Conservation (phyloP, 2,329 filamentous ascomycete species). For the Venturia effusa region DNA sequence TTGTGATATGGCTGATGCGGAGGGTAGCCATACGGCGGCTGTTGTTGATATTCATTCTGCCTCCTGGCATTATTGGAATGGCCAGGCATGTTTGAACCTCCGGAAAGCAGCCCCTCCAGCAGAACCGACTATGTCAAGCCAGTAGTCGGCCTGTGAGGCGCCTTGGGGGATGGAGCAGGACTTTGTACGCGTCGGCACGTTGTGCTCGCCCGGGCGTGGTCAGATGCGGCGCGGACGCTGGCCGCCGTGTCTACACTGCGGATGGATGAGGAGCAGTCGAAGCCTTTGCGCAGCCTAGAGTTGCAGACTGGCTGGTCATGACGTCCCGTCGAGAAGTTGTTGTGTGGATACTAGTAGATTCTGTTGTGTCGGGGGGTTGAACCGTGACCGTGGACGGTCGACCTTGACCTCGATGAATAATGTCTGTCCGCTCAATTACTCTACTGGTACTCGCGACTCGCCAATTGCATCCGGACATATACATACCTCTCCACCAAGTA, state of each 20-base stretch:
- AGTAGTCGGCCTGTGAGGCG: constrained; percentile 11
- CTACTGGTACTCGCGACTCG: neutral
- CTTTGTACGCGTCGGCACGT: neutral
- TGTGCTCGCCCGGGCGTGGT: neutral
- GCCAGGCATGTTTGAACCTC: constrained; percentile 2
- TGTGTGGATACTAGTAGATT: neutral
- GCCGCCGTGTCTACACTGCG: no score
- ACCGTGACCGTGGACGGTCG: no score
- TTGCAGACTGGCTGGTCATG: neutral
- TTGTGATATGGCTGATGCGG: constrained; percentile 18
- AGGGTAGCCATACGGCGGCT: constrained; percentile 1
- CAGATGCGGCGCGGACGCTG: no score
- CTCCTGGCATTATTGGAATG: constrained; percentile 3
- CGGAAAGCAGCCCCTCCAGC: constrained; percentile 4
- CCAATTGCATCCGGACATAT: neutral
- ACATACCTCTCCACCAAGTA: neutral
- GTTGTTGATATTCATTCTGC: constrained; percentile 8
- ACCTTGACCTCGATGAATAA: neutral
- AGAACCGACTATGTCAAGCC: neutral
- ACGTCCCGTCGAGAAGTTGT: neutral
- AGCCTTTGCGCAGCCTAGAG: neutral
- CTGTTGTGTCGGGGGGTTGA: neutral
- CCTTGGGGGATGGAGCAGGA: constrained; percentile 3
- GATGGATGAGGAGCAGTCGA: neutral
- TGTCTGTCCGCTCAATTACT: neutral